Evolutionary conservation across 83 land plant species (phyloP), one percentile per base, ranked within the genome.

Genomic region (Picea abies): DNA sequence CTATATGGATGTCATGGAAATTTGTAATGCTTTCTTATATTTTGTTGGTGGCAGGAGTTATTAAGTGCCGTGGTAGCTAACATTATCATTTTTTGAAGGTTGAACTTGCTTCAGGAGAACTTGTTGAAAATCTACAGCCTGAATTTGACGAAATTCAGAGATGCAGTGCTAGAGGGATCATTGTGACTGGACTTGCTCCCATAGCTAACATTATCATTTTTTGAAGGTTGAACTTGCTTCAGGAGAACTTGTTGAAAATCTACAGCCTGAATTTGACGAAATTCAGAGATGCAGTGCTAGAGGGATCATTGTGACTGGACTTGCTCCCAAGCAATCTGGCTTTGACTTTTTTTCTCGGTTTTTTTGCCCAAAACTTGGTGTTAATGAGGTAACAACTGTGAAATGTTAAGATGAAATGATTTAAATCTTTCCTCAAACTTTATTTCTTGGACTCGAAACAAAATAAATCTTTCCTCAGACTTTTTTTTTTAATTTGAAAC

Each of bases 341-440:
- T 92, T 88, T 86, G 95, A 93, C 79, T 89, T 96, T 76, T 85
- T 83, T 41, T 86, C 95, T 78, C 89, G 97, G 1, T 94, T 88
- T 77, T 96, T 96, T 85, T 88, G 87, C 60, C 97, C 97, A 19
- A 90, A 87, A 60, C 58, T 75, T 11, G 97, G 95, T 9, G 66
- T 96, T 17, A 67, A 86, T 71, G 98, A 96, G 95, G 97, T 94
- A 91, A 44, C 16, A 25, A 75, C 7, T 47, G n/a, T 22, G 2
- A 47, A 37, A n/a, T 75, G 47, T 47, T 1, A 22, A 73, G 29
- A 22, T 73, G 26, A 47, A 75, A 71, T 35, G 20, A 44, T 35
- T 2, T 12, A 56, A 56, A 44, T 44, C 8, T 56, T 56, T 56
- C 60, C 60, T 56, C 3, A 12, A 56, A 56, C 3, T 56, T 56